Evolutionary conservation across 805 yeast species (phyloP), one percentile per base, ranked within the genome.

Genomic region (Yamadazyma phyllophila): DNA sequence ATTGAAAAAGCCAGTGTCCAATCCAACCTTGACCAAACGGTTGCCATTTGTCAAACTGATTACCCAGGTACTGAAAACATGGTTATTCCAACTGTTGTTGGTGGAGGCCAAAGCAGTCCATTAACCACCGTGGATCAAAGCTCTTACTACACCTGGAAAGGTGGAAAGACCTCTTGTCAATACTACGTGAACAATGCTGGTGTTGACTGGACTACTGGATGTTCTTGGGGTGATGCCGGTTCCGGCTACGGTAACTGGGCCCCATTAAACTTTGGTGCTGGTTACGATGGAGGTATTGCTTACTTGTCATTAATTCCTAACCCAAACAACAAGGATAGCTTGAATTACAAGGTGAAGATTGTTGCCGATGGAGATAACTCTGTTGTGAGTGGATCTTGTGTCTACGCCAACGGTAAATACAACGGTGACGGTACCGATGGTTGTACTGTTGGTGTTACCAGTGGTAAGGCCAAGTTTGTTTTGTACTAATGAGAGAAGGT

Each of bases 361-460:
- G 66, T 66, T 36, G 72, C 61, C 46, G 62, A 60, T 56, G 78
- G 77, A 44, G 51, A 46, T 15, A 84, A 80, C 48, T 80, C 81
- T 39, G 66, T 79, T 44, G 73, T 72, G 38, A 73, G 73, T 56
- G 97, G 98, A 50, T 71, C 76, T 39, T 92, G 99, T 76, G 67
- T 66, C 39, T 91, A 90, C 74, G 86, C 77, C 60, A 73, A 87
- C 62, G 98, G 98, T 57, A 46, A 57, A 20, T 88, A 83, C 75
- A 77, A 77, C 58, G 88, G 86, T 48, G 68, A 69, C 50, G 88
- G 89, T 54, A 50, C 83, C 37, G 89, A 82, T 58, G 98, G 98
- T 57, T 92, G 98, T 81, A 92, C 98, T 44, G 96, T 85, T 54
- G 83, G 95, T 55, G 95, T 92, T 53, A 81, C 89, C 48, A 66